Conservation (phyloP, 192 early-diverging fungal species). For the Radiomyces spectabilis region DNA sequence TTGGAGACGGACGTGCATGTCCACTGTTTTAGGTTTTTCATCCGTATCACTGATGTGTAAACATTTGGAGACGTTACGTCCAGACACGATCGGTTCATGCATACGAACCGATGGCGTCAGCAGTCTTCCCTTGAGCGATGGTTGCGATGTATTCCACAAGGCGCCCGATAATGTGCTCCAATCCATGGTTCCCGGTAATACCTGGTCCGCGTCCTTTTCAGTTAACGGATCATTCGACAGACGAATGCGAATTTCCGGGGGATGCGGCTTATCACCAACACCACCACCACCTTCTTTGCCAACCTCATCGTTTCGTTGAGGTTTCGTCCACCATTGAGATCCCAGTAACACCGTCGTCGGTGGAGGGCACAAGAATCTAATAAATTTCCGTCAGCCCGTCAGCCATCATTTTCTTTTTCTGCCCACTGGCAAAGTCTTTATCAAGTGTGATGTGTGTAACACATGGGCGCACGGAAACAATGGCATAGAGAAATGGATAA, state of each 20-base stretch:
- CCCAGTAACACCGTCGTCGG: constrained; percentile 72
- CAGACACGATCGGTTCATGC: constrained; percentile 31
- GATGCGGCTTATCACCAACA: too few relatives aligned
- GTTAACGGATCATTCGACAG: constrained; percentile 10
- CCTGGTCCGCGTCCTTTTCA: not conserved
- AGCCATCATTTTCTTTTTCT: not conserved
- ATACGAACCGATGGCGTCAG: not conserved
- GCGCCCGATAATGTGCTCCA: not conserved
- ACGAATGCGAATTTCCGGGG: constrained; percentile 3
- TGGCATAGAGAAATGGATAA: not conserved
- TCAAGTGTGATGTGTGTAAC: too few relatives aligned
- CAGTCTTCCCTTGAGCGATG: not conserved
- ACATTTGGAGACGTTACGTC: constrained; percentile 73
- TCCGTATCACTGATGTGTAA: constrained; percentile 81
- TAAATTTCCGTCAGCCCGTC: too few relatives aligned
- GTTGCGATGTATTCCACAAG: not conserved
- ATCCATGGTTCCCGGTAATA: not conserved
- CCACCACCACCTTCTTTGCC: too few relatives aligned
- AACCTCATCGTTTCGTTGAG: constrained; percentile 20
- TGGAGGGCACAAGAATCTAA: constrained; percentile 71
- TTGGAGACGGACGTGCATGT: constrained; percentile 66
- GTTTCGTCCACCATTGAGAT: constrained; percentile 48
- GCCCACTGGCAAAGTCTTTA: too few relatives aligned
- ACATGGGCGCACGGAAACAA: not conserved
- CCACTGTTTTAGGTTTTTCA: constrained; percentile 71